Conservation (phyloP, 139 green algal species). For the Chlorella sp. region DNA sequence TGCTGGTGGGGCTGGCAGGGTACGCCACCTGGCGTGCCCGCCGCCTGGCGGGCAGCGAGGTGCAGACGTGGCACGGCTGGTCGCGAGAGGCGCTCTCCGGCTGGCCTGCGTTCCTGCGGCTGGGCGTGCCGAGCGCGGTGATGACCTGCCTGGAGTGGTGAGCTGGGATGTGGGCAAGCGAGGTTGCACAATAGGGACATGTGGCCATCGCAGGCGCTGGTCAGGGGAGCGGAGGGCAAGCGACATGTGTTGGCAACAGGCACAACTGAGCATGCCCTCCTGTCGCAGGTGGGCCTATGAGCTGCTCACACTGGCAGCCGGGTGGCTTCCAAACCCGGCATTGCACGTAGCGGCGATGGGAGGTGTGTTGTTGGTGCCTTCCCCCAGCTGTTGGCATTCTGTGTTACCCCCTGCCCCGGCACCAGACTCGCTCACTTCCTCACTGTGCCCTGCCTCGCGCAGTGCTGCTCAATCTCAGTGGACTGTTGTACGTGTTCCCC, state of each 20-base stretch:
- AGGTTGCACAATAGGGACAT: too few relatives aligned
- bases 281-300: too few relatives aligned
- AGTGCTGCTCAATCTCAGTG: too few relatives aligned
- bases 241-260: too few relatives aligned
- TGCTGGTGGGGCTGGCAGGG: conserved; percentile 19
- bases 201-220: too few relatives aligned
- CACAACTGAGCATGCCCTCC: too few relatives aligned
- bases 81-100: conserved; percentile 56
- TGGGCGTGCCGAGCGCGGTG: conserved; percentile 65
- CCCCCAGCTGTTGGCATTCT: background rate
- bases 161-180: too few relatives aligned
- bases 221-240: too few relatives aligned
- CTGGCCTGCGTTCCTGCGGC: conserved; percentile 61
- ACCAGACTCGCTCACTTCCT: background rate
- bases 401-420: background rate
- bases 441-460: background rate
- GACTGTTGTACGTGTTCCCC: background rate
- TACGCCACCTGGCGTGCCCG: conserved; percentile 8
- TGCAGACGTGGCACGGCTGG: conserved; percentile 65
- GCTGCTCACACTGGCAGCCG: conserved; percentile 60
- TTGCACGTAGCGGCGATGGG: conserved; percentile 76
- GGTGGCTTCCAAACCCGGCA: conserved; percentile 42
- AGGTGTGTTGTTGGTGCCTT: conserved; percentile 69
- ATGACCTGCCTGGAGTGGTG: conserved; percentile 82
- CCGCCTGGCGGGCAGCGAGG: conserved; percentile 7